These are phyloP conservation scores for Arthrobotrys pseudoclavata DNA, from an alignment of 2,329 filamentous ascomycete species.

Conservation along the genomic window DNA sequence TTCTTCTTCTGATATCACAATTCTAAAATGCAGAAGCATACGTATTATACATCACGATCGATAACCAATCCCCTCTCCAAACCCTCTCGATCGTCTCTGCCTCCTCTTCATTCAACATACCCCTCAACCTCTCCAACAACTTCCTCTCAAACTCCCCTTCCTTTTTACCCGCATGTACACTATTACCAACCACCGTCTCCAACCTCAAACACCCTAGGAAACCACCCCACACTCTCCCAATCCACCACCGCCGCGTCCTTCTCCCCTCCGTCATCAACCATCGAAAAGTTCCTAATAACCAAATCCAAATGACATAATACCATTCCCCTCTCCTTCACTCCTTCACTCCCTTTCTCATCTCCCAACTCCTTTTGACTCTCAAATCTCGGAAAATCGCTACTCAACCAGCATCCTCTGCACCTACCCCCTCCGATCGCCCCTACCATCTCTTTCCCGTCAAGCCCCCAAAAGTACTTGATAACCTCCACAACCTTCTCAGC, in stretches of 20 bases:
- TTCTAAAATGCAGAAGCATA: too few relatives aligned
- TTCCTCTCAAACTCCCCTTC: background rate
- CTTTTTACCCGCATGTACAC: too few relatives aligned
- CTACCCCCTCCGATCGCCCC: background rate
- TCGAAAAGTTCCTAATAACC: conserved; percentile 3
- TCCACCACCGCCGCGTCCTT: background rate
- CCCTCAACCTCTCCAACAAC: background rate
- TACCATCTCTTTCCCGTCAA: background rate
- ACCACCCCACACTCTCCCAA: conserved; percentile 28
- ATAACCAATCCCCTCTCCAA: too few relatives aligned
- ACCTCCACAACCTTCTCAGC: background rate
- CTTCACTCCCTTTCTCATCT: too few relatives aligned
- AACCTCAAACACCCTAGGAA: conserved; percentile 27
- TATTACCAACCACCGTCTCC: background rate
- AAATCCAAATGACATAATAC: conserved; percentile 25
- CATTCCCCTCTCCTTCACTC: background rate
- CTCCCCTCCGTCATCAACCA: background rate
- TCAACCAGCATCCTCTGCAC: too few relatives aligned
- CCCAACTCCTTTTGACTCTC: too few relatives aligned
- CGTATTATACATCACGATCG: too few relatives aligned
- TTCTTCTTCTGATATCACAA: too few relatives aligned
- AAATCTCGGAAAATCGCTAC: too few relatives aligned
- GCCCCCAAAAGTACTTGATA: conserved; percentile 12
- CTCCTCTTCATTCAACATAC: too few relatives aligned
- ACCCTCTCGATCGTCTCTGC: too few relatives aligned